Base-by-base conservation (phyloP, 1,284 basidiomycete genomes). In the Trametes versicolor region DNA sequence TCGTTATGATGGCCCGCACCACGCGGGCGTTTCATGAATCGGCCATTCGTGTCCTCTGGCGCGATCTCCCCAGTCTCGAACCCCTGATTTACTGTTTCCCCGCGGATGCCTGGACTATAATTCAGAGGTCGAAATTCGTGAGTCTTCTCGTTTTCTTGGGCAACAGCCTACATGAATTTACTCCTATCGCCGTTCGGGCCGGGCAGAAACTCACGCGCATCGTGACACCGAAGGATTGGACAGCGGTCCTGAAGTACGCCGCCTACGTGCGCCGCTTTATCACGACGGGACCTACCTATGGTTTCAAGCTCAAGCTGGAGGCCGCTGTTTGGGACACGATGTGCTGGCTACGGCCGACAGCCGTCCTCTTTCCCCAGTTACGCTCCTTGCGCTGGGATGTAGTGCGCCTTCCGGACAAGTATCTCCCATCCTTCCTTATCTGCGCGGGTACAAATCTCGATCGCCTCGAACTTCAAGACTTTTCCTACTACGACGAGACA, bases 71-170 rank as follows among this genome's bases (percentile, higher is more conserved):
- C 1, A 41, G 39, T 15, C 32, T 59, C 2, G 9, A 13, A 17
- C 57, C 51, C 6, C 50, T 64, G 0, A 17, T 59, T 10, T 54
- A 21, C 4, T 59, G 51, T 17, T 59, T 59, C 21, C 52, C 62
- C 1, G 43, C 10, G 9, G 57, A 59, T 37, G 6, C 37, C 23
- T 57, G 60, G 60, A 52, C 12, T 2, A 17, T 32, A n/a, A n/a
- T 32, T 15, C 9, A 45, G 21, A 29, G 45, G n/a, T 19, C 23
- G 13, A 27, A 15, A 17, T 36, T 43, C 12, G 50, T 53, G 23
- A 47, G 39, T 43, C 19, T 48, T 34, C 2, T 36, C 43, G 17
- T 19, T 17, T 7, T 25, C 4, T 13, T 4, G 6, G 2, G 17
- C 21, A 9, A 3, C 9, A 29, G 27, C 21, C 37, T 7, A 7